Evolutionary conservation across 352 stramenopile species (phyloP).

Genomic region (Phytophthora podocarpi): DNA sequence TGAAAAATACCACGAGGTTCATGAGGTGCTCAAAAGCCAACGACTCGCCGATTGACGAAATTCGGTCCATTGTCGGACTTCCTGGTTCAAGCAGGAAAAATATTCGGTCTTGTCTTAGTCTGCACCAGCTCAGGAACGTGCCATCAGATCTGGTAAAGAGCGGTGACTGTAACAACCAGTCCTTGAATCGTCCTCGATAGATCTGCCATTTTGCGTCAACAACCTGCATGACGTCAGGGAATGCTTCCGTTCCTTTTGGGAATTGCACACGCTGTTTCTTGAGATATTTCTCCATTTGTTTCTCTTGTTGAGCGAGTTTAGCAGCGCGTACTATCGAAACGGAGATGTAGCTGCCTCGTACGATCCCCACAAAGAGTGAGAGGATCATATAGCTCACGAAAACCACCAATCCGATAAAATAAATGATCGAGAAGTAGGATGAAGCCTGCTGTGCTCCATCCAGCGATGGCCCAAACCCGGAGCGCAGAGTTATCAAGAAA

Average conservation of each 20-base stretch:
- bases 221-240: conserved; percentile 65
- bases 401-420: conserved; percentile 81
- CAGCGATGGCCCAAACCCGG: conserved; percentile 77
- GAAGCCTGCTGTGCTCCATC: conserved; percentile 74
- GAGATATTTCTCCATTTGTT: conserved; percentile 44
- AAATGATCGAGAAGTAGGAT: conserved; percentile 78
- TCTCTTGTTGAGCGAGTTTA: conserved; percentile 35
- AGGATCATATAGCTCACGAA: conserved; percentile 90
- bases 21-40: conserved; percentile 78
- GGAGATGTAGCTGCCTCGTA: conserved; percentile 79
- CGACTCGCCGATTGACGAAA: conserved; percentile 57
- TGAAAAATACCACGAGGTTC: conserved; percentile 76
- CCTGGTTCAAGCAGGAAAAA: conserved; percentile 69
- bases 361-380: conserved; percentile 81
- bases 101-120: conserved; percentile 60
- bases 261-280: conserved; percentile 61
- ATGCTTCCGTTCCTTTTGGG: conserved; percentile 55
- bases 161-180: conserved; percentile 46
- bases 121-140: conserved; percentile 62
- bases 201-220: conserved; percentile 43
- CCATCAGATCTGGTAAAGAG: conserved; percentile 63
- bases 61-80: conserved; percentile 52
- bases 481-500: conserved; percentile 78
- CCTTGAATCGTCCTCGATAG: conserved; percentile 16
- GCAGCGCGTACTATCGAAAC: conserved; percentile 56